A percentile compares a stretch with the other conserved stretches of the same genome.
Conservation (phyloP, 129 eudicot species). For the Erigeron canadensis region DNA sequence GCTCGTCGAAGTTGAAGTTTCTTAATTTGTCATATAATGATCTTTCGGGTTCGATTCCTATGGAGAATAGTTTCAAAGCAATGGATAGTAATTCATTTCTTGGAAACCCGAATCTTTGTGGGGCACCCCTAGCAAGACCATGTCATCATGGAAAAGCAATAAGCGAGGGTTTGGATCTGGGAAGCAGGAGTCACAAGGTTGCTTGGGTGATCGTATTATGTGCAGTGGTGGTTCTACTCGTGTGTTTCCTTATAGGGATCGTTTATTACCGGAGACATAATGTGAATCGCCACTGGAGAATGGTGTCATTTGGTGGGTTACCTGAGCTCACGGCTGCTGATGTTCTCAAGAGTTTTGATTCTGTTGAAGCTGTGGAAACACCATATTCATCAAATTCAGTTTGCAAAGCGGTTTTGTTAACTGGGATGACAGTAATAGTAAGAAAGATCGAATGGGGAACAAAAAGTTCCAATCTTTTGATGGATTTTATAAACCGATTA, state of each 20-base stretch:
- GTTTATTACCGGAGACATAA: conserved; percentile 50
- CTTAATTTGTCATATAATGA: conserved; percentile 79
- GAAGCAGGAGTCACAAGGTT: conserved; percentile 64
- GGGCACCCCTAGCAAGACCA: conserved; percentile 55
- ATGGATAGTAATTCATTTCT: conserved; percentile 73
- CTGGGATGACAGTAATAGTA: conserved; percentile 66
- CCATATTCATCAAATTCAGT: conserved; percentile 44
- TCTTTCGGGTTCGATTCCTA: conserved; percentile 74
- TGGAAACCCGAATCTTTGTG: conserved; percentile 88
- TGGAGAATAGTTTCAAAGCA: conserved; percentile 35
- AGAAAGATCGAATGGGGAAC: conserved; percentile 80
- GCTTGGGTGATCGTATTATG: conserved; percentile 82
- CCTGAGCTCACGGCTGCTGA: conserved; percentile 72
- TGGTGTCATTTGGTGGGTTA: conserved; percentile 66
- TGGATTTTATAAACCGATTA: conserved; percentile 42
- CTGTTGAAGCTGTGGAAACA: conserved; percentile 43
- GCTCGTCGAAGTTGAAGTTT: conserved; percentile 44
- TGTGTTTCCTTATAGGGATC: conserved; percentile 58
- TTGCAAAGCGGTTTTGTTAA: conserved; percentile 68
- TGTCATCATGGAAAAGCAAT: conserved; percentile 53
- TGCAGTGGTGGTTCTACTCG: conserved; percentile 50
- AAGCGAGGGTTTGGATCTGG: conserved; percentile 44
- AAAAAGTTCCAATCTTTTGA: conserved; percentile 40
- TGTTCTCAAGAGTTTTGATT: conserved; percentile 63
- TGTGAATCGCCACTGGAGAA: conserved; percentile 54